Evolutionary conservation across 73 alveolate genomes (phyloP).

Genomic region (Paramecium tetraurelia): DNA sequence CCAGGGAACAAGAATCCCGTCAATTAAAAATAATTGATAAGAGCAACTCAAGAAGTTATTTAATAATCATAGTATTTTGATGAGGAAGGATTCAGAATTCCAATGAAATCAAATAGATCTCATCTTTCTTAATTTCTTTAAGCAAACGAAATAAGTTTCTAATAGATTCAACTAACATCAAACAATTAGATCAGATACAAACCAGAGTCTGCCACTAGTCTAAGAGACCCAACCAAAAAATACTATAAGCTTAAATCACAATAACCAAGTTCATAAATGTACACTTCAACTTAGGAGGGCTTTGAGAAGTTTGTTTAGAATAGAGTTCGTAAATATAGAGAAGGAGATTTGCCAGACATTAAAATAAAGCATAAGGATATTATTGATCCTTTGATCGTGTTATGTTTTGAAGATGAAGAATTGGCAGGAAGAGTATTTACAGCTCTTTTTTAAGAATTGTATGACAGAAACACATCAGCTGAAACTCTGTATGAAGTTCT

Average conservation of each 20-base stretch:
- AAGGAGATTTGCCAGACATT: slow-evolving; percentile 60
- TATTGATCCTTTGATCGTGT: slow-evolving; percentile 12
- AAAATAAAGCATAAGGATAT: slow-evolving; percentile 45
- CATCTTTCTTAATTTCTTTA: neutral
- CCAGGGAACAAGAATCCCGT: neutral
- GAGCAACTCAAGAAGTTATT: neutral
- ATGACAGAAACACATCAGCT: neutral
- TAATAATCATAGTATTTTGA: neutral
- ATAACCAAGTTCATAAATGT: neutral
- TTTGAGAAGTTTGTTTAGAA: neutral
- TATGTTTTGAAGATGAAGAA: slow-evolving; percentile 51
- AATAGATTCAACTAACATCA: neutral
- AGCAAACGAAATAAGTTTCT: neutral
- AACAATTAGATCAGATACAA: neutral
- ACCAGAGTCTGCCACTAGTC: neutral
- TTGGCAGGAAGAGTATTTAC: slow-evolving; percentile 29
- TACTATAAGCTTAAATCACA: neutral
- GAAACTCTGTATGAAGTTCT: neutral
- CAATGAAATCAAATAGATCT: neutral
- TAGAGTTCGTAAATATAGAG: slow-evolving; percentile 51
- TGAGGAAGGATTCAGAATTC: slow-evolving; percentile 6
- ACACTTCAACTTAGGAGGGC: neutral
- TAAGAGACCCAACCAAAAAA: neutral
- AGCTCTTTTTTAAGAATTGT: neutral
- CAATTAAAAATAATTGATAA: neutral